Percentiles rank a stretch among this genome's conserved stretches.
Conservation (phyloP, 2,329 filamentous ascomycete species). For the Talaromyces pinophilus region DNA sequence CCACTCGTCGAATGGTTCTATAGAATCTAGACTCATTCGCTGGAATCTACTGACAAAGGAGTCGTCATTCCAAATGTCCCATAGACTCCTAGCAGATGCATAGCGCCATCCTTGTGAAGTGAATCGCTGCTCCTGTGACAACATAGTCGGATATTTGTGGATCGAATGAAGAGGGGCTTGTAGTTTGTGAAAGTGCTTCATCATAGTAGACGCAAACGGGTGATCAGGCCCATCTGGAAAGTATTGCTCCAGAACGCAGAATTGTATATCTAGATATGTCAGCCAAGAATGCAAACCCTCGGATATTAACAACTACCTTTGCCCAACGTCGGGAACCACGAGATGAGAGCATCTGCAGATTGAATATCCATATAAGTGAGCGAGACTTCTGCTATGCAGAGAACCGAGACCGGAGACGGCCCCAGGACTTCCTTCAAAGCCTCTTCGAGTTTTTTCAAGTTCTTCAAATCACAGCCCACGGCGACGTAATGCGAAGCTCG, state of each 20-base stretch:
- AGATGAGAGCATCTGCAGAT: conserved; percentile 71
- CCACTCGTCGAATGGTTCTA: conserved; percentile 94
- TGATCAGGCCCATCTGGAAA: conserved; percentile 75
- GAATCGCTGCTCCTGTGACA: conserved; percentile 71
- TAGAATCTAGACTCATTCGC: conserved; percentile 62
- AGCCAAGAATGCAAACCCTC: conserved; percentile 12
- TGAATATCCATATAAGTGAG: conserved; percentile 83
- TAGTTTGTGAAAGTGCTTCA: conserved; percentile 78
- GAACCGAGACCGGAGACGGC: conserved; percentile 60
- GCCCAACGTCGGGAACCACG: conserved; percentile 72
- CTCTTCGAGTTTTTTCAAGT: conserved; percentile 62
- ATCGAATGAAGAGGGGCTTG: conserved; percentile 77
- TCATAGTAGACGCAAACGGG: conserved; percentile 85
- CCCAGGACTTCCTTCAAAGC: conserved; percentile 62
- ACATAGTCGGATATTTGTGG: conserved; percentile 65
- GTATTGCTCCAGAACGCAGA: conserved; percentile 84
- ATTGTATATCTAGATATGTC: conserved; percentile 59
- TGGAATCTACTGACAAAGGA: conserved; percentile 63
- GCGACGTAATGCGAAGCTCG: conserved; percentile 72
- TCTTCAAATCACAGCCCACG: conserved; percentile 76
- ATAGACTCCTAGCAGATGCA: conserved; percentile 68
- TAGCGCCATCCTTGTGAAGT: conserved; percentile 65
- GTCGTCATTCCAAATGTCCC: conserved; percentile 77
- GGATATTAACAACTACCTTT: conserved; percentile 55
- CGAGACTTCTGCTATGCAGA: conserved; percentile 88